Evolutionary conservation across 495 filamentous ascomycete genomes (phyloP), one percentile per base, ranked within the genome.

Genomic region (Aspergillus coremiiformis): DNA sequence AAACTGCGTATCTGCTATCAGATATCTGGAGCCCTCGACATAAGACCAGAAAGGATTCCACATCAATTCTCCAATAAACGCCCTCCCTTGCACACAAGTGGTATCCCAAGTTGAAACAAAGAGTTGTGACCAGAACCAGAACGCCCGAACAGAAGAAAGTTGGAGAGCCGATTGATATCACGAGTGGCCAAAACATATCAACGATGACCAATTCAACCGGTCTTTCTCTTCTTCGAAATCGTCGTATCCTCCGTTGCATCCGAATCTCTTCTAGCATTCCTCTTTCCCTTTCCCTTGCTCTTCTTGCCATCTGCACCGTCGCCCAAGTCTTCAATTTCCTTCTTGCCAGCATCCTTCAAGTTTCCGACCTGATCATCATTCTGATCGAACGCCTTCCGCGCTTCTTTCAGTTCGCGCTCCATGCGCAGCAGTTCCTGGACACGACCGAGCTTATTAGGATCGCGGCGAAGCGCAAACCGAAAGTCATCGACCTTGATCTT

Each of bases 401-500:
- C 81, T 54, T 83, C 77, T 63, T 89, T 89, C 39, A 96, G 78
- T 49, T 84, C 80, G 61, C 84, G 82, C 53, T 91, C 85, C 78
- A 86, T 89, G 56, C 82, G 81, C 47, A 96, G 70, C 56, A 94
- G 75, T 66, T 95, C 90, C 72, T 89, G 82, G 50, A 96, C 87
- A 69, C 93, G 84, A 20, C 93, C 93, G 42, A 96, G 78, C 65
- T 93, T 90, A 58, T 79, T 73, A 20, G 87, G 83, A 60, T 96
- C 93, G 29, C 84, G 80, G 27, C 94, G 82, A 47, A 96, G 80
- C 26, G 87, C 87, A 62, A 93, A 97, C 62, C 91, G 87, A 75
- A 97, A 95, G 66, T 98, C 93, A 56, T 98, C 93, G 51, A 95
- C 86, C 63, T 98, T 98, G 71, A 96, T 87, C 71, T 98, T 98